Evolutionary conservation across 2,329 filamentous ascomycete species (phyloP), one percentile per base, ranked within the genome.

Genomic region (Nothophoma quercina): DNA sequence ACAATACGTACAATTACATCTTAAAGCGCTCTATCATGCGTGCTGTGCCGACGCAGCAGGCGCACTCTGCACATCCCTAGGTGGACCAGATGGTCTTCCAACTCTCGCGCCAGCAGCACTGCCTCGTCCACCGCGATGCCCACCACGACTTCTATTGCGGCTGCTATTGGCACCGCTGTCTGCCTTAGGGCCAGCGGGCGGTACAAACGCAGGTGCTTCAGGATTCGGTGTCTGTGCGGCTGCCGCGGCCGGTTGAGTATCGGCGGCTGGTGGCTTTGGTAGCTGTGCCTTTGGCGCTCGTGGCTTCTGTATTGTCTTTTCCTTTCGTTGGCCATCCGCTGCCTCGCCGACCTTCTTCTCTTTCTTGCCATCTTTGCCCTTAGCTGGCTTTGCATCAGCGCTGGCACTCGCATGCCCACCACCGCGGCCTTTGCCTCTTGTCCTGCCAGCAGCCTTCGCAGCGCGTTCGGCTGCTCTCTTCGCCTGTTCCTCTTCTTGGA

Each of bases 401-500:
- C 21, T 22, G 3, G 26, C 32, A 16, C 34, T 29, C n/a, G 28
- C 12, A 7, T 56, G 48, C 42, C 68, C 64, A 16, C 64, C 62
- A 22, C 65, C 64, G 5, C 68, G 58, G 18, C 53, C 58, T n/a
- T 63, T 71, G 2, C 70, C 68, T 32, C 65, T 58, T 3, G 63
- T 68, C 10, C 68, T 60, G 12, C 38, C 55, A 33, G 64, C 62
- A 21, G 41, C 41, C 51, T 62, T 66, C 0, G 58, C 51, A 13
- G 62, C 59, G 4, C 65, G 57, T 19, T 71, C 69, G 7, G 73
- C 63, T 50, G 69, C 63, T 40, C 57, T 70, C 69, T 68, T 75
- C 72, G 75, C 48, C 72, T 67, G 77, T 46, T 78, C 77, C 10
- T 78, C 79, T 61, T 82, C 85, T 60, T 88, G 85, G 59, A 88